phyloP scores from a whole-genome alignment of 768 basidiomycete species.

The Lyophyllum shimeji region DNA sequence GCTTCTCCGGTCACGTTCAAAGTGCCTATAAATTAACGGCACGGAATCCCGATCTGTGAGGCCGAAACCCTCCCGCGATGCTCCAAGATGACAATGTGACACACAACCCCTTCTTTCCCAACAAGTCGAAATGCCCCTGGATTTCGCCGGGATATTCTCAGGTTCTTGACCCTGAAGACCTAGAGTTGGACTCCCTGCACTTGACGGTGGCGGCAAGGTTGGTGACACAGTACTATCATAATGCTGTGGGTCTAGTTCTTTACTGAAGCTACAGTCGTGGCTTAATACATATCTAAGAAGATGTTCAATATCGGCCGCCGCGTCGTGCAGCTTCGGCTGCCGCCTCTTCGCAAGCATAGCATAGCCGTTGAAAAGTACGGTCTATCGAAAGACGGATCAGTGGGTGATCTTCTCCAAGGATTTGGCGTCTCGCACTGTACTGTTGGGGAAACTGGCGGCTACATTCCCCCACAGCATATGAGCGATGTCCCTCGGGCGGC shows the following conservation, averaged over 20 bases:
- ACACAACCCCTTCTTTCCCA: not conserved
- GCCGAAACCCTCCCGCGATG: constrained; percentile 9
- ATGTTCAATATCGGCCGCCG: constrained; percentile 8
- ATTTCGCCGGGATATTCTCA: not conserved
- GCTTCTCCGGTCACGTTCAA: not conserved
- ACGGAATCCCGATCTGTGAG: not conserved
- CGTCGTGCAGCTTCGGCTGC: constrained; percentile 4
- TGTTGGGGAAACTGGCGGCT: constrained; percentile 74
- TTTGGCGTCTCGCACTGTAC: constrained; percentile 50
- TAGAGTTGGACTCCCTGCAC: not conserved
- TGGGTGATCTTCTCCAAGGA: constrained; percentile 1
- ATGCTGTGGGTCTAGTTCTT: not conserved
- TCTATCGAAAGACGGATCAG: constrained; percentile 24
- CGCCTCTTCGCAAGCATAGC: constrained; percentile 26
- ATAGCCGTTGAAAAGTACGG: constrained; percentile 26
- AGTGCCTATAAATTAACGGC: not conserved
- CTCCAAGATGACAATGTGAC: constrained; percentile 5
- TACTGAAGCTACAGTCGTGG: not conserved
- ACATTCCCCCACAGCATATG: constrained; percentile 13
- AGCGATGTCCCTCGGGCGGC: constrained; percentile 16
- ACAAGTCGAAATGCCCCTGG: not conserved
- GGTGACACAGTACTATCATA: not conserved
- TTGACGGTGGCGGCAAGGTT: not conserved
- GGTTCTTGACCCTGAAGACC: not conserved
- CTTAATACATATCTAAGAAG: not conserved